These are phyloP conservation scores for Collariella sp. DNA, from an alignment of 495 filamentous ascomycete species.

Conservation along the genomic window DNA sequence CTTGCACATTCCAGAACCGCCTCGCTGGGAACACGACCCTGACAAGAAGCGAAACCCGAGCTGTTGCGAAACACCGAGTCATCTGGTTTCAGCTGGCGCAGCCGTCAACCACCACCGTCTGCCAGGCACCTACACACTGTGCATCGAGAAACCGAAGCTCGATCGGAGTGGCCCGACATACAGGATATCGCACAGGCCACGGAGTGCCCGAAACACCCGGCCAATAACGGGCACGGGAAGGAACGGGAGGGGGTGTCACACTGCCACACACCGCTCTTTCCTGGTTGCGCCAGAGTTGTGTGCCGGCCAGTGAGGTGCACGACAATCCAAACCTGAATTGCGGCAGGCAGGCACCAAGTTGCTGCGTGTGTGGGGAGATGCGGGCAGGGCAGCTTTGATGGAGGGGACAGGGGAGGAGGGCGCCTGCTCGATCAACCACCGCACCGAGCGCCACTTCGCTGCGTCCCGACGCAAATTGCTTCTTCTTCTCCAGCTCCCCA, in stretches of 20 bases:
- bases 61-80: neutral
- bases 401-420: neutral
- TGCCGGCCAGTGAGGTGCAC: neutral
- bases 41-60: too few species aligned
- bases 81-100: neutral
- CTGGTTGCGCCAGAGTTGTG: neutral
- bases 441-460: conserved; percentile 1
- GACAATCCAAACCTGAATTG: too few species aligned
- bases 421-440: neutral
- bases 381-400: neutral
- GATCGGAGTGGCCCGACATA: neutral
- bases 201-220: neutral
- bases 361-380: neutral
- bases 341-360: neutral
- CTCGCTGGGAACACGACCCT: too few species aligned
- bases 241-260: neutral
- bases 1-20: too few species aligned
- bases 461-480: neutral
- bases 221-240: neutral
- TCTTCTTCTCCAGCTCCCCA: too few species aligned
- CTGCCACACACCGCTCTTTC: conserved; percentile 13
- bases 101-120: neutral
- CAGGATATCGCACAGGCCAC: neutral
- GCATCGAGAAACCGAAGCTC: neutral
- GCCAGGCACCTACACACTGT: neutral